Evolutionary conservation across 2,329 filamentous ascomycete species (phyloP).

Genomic region (Pestalotiopsis sp.): DNA sequence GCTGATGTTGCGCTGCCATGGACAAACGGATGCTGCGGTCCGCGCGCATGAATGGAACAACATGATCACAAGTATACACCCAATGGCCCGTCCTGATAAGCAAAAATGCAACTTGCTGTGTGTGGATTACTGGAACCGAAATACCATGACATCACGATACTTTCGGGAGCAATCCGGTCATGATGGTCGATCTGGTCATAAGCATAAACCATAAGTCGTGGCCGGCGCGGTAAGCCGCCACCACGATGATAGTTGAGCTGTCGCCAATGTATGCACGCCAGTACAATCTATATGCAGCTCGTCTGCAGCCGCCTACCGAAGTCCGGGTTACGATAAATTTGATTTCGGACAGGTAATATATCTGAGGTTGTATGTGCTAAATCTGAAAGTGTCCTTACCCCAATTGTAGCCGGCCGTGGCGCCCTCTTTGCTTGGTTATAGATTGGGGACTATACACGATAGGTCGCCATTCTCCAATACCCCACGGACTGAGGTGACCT

Average conservation of each 20-base stretch:
- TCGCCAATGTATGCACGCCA: background rate
- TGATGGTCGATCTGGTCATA: slow-evolving; percentile 7
- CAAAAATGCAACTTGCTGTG: background rate
- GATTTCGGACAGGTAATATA: slow-evolving; percentile 4
- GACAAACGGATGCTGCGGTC: background rate
- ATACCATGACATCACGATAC: background rate
- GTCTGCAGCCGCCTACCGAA: slow-evolving; percentile 3
- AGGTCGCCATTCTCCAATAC: background rate
- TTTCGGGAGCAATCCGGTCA: slow-evolving; percentile 5
- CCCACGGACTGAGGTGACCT: background rate
- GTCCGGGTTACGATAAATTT: slow-evolving; percentile 1
- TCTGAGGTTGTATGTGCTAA: slow-evolving; percentile 1
- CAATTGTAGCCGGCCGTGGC: background rate
- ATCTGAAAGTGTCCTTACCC: background rate
- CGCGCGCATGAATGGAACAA: background rate
- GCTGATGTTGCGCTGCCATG: background rate
- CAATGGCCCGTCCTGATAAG: background rate
- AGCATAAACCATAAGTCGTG: background rate
- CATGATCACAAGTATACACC: background rate
- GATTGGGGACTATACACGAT: background rate
- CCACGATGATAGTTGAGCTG: background rate
- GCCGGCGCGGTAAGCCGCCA: slow-evolving; percentile 8
- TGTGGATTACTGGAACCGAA: background rate
- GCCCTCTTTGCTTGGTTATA: background rate
- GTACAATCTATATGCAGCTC: background rate